Evolutionary conservation across 495 filamentous ascomycete genomes (phyloP), one percentile per base, ranked within the genome.

Genomic region (Annulohypoxylon stygium): DNA sequence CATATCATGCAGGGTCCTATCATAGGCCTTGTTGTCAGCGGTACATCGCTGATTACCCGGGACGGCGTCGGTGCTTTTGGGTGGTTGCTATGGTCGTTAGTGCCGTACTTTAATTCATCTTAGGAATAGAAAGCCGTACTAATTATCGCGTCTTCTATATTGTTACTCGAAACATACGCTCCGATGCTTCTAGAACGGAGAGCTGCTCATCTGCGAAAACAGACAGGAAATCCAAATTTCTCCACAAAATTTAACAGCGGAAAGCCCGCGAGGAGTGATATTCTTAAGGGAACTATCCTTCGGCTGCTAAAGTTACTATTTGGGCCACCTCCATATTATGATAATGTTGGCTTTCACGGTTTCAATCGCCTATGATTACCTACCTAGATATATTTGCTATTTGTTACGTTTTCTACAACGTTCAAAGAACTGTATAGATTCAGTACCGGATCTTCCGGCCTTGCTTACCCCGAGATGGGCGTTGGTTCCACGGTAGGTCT

Each of bases 391-490:
- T 95, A 97, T 72, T 85, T 95, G 18, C 92, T 93, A 78, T 93
- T 97, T 75, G 90, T 90, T 14, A 92, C 92, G n/a, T n/a, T 94
- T 77, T 86, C 91, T 26, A 80, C 94, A 41, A 88, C 94, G 54
- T 97, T 93, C 79, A 60, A 84, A n/a, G 81, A 87, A 18, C 84
- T 89, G 20, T 90, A 94, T 71, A 85, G 86, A 8, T 89, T 93
- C 76, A 82, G 81, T 6, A 77, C 90, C 7, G 91, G 89, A 80
- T 87, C 91, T 67, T 83, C 86, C 0, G 92, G 93, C 2, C 81
- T 93, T 10, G 87, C 90, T 11, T 95, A 95, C 76, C 74, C 92
- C 18, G 92, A 91, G 14, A 77, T 94, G 10, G 37, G 37, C 10
- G 37, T 41, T 12, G 37, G 37, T 12, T 41, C 12, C 5, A 85